A percentile compares a stretch with the other conserved stretches of the same genome.
These are phyloP conservation scores for Nannochloris sp. DNA, from an alignment of 139 green algal genomes.

Conservation along the genomic window DNA sequence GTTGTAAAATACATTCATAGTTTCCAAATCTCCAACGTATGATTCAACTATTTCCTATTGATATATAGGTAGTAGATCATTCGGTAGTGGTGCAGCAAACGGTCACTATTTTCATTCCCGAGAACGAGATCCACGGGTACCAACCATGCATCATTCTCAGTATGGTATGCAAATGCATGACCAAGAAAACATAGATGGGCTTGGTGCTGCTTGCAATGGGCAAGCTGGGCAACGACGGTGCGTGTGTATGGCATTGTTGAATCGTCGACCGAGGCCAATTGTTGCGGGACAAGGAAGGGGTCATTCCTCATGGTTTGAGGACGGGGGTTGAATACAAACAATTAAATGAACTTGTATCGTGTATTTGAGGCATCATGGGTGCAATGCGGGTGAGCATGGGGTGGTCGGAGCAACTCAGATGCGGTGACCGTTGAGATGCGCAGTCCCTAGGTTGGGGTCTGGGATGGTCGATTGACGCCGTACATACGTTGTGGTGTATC, in stretches of 20 bases:
- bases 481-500: not conserved
- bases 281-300: not conserved
- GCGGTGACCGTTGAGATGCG: constrained; percentile 15
- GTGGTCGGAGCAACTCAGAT: not conserved
- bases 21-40: no score
- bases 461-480: not conserved
- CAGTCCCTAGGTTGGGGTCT: no score
- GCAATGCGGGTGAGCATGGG: not conserved
- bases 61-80: no score
- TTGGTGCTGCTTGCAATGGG: not conserved
- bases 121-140: no score
- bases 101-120: no score
- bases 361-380: not conserved
- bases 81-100: not conserved
- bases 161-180: not conserved
- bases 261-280: no score
- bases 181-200: constrained; percentile 1
- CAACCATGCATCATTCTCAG: not conserved
- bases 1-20: no score
- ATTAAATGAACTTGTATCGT: not conserved
- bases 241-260: not conserved
- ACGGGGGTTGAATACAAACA: not conserved
- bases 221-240: not conserved
- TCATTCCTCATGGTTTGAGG: not conserved
- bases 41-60: no score